Evolutionary conservation across 345 rosid species (phyloP), one percentile per base, ranked within the genome.

Genomic region (Eucalyptus grandis): DNA sequence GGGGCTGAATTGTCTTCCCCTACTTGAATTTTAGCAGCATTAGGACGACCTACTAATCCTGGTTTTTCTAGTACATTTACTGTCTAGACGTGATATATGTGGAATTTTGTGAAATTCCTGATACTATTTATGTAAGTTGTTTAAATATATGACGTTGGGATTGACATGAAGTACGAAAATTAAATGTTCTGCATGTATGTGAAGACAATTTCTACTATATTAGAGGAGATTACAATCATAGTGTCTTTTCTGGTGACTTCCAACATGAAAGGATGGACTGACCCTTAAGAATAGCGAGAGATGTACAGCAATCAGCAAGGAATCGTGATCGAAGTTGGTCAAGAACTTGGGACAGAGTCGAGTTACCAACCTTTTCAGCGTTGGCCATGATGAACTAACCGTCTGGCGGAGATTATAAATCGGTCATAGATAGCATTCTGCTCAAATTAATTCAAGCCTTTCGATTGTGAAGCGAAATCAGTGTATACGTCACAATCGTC

Each of bases 1-100:
- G 94, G 3, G 96, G 96, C 90, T 95, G 97, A 26, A 95, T 77
- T 26, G 95, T 1, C 65, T 93, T 65, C 34, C 98, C 86, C 51
- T 87, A 0, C 22, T 7, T 21, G 4, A 14, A 2, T 94, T 90
- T 17, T 89, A 82, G 9, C 95, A 1, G 14, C 49, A 16, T 51
- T 53, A 2, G 83, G 69, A 49, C 72, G 26, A 37, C 26, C 34
- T 49, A 89, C 8, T 65, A 65, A 65, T 65, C 17, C 37, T 7
- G 19, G 72, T 62, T 62, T 62, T 62, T 30, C 2, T 0, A 14
- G 72, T 62, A 62, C 72, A 30, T 62, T 62, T 53, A 19, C 24
- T 19, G 24, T 53, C 31, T 8, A 30, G 8, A 30, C 14, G 69
- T 30, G 69, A 62, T 62, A 30, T 14, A 62, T 62, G 17, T 30